Evolutionary conservation across 305 asterid genomes (phyloP), one percentile per base, ranked within the genome.

Genomic region (Euphrasia arctica): DNA sequence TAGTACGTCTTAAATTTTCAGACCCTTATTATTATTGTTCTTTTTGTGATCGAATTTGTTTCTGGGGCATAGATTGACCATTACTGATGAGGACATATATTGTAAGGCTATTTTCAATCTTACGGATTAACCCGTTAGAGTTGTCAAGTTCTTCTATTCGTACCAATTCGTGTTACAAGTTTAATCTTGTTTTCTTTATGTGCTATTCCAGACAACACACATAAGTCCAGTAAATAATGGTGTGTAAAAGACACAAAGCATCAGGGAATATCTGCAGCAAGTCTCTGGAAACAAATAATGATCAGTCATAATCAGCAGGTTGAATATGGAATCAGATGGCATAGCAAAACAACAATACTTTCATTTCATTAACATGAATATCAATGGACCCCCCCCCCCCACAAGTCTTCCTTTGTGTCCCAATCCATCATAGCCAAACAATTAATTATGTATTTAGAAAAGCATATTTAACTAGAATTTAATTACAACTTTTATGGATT

Each of bases 251-350:
- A 39, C 43, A 39, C 10, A 39, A 32, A 32, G 5, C 5, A 32
- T 31, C 34, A 31, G 34, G 34, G 34, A 32, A 32, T 3, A 32
- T 32, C 36, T 32, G 43, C 43, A 39, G 43, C 43, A 39, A 7
- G 9, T 2, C 45, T 39, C 45, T 39, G 45, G 58, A 9, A 54
- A 54, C 6, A 11, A 15, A 15, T 3, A 18, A 15, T 54, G 58
- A 54, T n/a, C 8, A 48, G 54, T 47, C 54, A 48, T 47, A 12
- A 47, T 47, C 52, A 48, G 22, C 4, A n/a, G 54, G 14, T 48
- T 48, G 54, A n/a, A 39, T 48, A 48, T 12, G 54, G 6, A 48
- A 48, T 48, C 18, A 48, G 54, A 48, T 48, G 54, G 54, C 54
- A 48, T 48, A 18, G 54, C 54, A 48, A 48, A 14, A 48, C 5